These are phyloP conservation scores for Massarina eburnea DNA, from an alignment of 2,329 filamentous ascomycete genomes.

Conservation along the genomic window DNA sequence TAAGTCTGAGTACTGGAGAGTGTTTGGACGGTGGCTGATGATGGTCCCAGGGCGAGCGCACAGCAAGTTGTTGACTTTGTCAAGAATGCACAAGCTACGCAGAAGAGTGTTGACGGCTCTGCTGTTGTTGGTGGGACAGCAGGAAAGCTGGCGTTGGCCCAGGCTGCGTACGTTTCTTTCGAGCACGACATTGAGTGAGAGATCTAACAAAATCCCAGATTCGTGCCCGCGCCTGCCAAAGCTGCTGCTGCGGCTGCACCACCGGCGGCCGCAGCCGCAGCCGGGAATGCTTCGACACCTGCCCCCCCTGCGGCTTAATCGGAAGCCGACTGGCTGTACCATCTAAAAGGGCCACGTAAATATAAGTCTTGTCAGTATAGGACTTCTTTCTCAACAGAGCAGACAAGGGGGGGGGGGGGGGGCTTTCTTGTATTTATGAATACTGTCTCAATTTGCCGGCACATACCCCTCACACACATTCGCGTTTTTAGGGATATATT, in stretches of 20 bases:
- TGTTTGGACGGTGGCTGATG: background rate
- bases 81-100: conserved; percentile 25
- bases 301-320: background rate
- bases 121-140: conserved; percentile 22
- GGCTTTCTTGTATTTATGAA: too few relatives aligned
- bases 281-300: too few relatives aligned
- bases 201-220: conserved; percentile 12
- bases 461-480: too few relatives aligned
- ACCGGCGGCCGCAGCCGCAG: background rate
- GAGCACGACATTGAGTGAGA: background rate
- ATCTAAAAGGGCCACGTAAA: too few relatives aligned
- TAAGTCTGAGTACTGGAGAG: conserved; percentile 2
- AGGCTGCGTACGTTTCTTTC: conserved; percentile 24
- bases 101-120: conserved; percentile 24
- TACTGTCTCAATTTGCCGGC: too few relatives aligned
- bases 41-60: conserved; percentile 10
- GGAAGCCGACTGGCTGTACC: too few relatives aligned
- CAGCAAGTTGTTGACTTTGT: conserved; percentile 30
- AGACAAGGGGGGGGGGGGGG: too few relatives aligned
- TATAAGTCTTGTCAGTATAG: too few relatives aligned
- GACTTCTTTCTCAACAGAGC: too few relatives aligned
- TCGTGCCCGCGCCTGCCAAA: conserved; percentile 24
- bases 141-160: conserved; percentile 23
- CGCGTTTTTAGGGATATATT: too few relatives aligned
- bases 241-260: conserved; percentile 17